Conservation (phyloP, 192 early-diverging fungal species). For the Glomus cerebriforme region DNA sequence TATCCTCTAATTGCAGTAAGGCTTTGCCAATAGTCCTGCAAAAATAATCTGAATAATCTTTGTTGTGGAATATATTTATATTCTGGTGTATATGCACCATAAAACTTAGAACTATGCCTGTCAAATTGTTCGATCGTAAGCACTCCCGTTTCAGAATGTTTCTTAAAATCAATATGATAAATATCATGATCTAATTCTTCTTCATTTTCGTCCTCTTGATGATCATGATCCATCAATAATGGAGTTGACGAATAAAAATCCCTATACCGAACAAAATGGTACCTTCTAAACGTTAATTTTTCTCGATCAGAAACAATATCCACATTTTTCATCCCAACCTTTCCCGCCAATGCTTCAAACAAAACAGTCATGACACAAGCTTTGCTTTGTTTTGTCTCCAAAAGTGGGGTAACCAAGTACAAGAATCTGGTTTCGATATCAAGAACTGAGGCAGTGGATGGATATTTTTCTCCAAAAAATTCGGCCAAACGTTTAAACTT, state of each 20-base stretch:
- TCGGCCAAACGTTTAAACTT: conserved; percentile 2
- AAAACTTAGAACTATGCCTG: conserved; percentile 6
- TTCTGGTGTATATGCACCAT: conserved; percentile 21
- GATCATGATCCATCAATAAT: conserved; percentile 9
- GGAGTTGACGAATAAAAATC: not conserved
- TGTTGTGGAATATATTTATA: conserved; percentile 24
- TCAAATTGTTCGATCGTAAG: conserved; percentile 24
- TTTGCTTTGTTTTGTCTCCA: conserved; percentile 29
- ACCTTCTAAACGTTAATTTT: conserved; percentile 15
- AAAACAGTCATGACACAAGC: conserved; percentile 18
- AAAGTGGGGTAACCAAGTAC: conserved; percentile 13
- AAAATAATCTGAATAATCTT: conserved; percentile 17
- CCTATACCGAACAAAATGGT: conserved; percentile 21
- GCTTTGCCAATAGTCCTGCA: conserved; percentile 26
- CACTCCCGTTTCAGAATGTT: conserved; percentile 27
- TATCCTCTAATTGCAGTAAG: conserved; percentile 12
- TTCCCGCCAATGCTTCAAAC: conserved; percentile 18
- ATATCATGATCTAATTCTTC: not conserved
- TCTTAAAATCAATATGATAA: conserved; percentile 33
- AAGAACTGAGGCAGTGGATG: conserved; percentile 5
- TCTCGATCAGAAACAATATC: conserved; percentile 25
- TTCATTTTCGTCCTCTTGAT: not conserved
- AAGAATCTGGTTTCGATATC: conserved; percentile 29
- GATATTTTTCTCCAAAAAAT: conserved; percentile 22
- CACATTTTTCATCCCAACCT: conserved; percentile 20